Evolutionary conservation across 306 rosid genomes (phyloP).

Genomic region (Pterocarpus santalinus): DNA sequence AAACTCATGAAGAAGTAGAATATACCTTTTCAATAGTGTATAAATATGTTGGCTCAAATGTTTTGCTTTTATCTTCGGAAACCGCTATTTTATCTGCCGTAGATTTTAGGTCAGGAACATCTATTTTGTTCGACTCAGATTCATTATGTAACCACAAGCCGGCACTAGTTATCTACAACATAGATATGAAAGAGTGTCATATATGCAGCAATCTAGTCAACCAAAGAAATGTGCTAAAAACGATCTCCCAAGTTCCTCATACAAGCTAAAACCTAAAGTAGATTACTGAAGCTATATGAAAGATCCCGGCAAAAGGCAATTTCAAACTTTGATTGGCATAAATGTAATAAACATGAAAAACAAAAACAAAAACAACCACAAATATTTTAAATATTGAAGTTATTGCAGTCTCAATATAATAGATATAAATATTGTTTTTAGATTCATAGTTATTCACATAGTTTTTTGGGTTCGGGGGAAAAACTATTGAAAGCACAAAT

Average conservation of each 20-base stretch:
- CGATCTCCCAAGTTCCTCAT: slow-evolving; percentile 2
- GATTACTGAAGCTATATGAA: background rate
- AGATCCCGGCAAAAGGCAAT: slow-evolving; percentile 3
- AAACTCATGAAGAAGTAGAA: background rate
- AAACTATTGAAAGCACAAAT: slow-evolving; percentile 25
- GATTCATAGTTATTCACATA: background rate
- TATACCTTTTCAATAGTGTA: slow-evolving; percentile 95
- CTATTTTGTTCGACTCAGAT: slow-evolving; percentile 58
- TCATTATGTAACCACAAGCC: slow-evolving; percentile 85
- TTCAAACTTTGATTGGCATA: background rate
- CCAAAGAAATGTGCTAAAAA: slow-evolving; percentile 21
- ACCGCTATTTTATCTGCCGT: slow-evolving; percentile 55
- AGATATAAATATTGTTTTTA: background rate
- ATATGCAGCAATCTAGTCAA: slow-evolving; percentile 35
- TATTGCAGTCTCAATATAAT: background rate
- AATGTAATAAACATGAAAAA: background rate
- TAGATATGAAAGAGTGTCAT: slow-evolving; percentile 26
- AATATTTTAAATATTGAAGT: slow-evolving; percentile 11
- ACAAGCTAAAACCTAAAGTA: slow-evolving; percentile 23
- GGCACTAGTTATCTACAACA: slow-evolving; percentile 75
- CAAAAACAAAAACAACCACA: background rate
- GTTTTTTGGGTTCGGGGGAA: slow-evolving; percentile 7
- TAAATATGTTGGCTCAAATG: slow-evolving; percentile 86
- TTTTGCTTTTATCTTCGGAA: slow-evolving; percentile 76
- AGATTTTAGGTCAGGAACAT: slow-evolving; percentile 50